Percentiles rank a stretch among this genome's conserved stretches.
phyloP scores from a whole-genome alignment of 495 filamentous ascomycete genomes.

The Jackrogersella multiformis region DNA sequence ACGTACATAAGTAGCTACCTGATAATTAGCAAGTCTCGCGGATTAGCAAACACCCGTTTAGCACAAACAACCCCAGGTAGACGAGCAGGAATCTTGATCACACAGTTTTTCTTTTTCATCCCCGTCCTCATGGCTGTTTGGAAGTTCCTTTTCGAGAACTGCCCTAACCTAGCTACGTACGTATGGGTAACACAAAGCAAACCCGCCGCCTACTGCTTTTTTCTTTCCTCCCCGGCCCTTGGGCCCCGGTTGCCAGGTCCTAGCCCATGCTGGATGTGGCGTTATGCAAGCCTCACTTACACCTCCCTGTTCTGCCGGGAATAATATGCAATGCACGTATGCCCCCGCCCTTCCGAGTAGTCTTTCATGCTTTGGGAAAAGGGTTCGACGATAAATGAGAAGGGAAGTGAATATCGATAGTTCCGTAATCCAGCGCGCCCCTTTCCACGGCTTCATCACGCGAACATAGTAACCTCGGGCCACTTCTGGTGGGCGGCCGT shows the following conservation, averaged over 20 bases:
- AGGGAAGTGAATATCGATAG: background rate
- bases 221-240: background rate
- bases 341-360: background rate
- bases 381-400: background rate
- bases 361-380: background rate
- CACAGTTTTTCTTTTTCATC: background rate
- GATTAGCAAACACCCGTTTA: no score
- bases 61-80: no score
- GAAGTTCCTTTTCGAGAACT: background rate
- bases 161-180: background rate
- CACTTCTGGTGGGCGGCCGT: constrained; percentile 74
- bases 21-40: no score
- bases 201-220: constrained; percentile 13
- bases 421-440: background rate
- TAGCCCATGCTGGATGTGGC: background rate
- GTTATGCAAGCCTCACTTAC: constrained; percentile 28
- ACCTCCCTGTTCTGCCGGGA: constrained; percentile 10
- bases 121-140: background rate
- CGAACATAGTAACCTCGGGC: constrained; percentile 73
- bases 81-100: background rate
- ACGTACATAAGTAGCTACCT: no score
- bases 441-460: background rate
- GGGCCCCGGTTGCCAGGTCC: background rate
- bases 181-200: background rate
- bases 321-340: constrained; percentile 22